A percentile compares a stretch with the other conserved stretches of the same genome.
Evolutionary conservation across 2,329 filamentous ascomycete genomes (phyloP).

Genomic region (Triangularia verruculosa): DNA sequence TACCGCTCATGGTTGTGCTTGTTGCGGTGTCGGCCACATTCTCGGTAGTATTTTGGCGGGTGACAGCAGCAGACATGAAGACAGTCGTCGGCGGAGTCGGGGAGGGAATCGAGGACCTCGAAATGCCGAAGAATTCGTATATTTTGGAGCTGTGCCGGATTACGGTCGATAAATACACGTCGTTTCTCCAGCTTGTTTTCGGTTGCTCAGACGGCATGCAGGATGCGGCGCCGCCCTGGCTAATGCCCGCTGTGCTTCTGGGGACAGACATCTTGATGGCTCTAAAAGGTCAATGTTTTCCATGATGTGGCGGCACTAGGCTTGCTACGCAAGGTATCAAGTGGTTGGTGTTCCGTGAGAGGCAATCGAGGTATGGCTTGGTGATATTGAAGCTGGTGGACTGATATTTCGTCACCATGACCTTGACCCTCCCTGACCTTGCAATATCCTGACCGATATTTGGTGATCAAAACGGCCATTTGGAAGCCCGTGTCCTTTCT

Average conservation of each 20-base stretch:
- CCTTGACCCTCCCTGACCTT: background rate
- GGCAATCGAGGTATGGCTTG: background rate
- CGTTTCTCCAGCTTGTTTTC: constrained; percentile 5
- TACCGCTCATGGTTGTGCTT: background rate
- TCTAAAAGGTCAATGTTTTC: background rate
- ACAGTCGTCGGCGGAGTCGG: background rate
- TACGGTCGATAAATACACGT: constrained; percentile 6
- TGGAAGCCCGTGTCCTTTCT: background rate
- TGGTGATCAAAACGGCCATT: background rate
- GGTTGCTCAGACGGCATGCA: background rate
- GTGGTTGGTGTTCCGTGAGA: background rate
- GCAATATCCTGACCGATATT: background rate
- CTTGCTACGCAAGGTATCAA: background rate
- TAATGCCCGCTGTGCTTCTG: background rate
- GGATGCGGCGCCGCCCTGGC: background rate
- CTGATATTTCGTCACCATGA: background rate
- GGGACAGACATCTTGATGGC: background rate
- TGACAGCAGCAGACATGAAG: background rate
- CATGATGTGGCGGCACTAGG: background rate
- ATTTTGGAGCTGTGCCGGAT: constrained; percentile 19
- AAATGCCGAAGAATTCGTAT: constrained; percentile 17
- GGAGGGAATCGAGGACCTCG: background rate
- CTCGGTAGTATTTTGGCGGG: background rate
- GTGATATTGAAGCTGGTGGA: background rate
- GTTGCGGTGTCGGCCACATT: background rate